A percentile compares a stretch with the other conserved stretches of the same genome.
These are phyloP conservation scores for Penicillium sp. DNA, from an alignment of 2,329 filamentous ascomycete species.

Conservation along the genomic window DNA sequence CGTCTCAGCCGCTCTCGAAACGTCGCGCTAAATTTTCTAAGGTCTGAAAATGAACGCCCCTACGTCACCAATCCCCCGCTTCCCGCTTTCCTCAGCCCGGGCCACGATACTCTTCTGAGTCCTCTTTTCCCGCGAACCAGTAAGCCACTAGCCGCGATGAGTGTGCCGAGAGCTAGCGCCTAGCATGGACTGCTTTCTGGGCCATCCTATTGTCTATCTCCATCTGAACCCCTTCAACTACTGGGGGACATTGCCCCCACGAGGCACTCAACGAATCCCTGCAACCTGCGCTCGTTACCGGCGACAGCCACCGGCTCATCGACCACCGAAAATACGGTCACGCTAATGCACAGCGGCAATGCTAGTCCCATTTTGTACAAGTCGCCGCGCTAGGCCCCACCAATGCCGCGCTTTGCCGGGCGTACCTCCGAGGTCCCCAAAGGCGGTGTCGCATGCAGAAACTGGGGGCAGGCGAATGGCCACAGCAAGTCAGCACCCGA, in stretches of 20 bases:
- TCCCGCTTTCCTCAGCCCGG: background rate
- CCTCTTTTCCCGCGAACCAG: background rate
- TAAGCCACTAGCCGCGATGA: background rate
- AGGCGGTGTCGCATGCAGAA: background rate
- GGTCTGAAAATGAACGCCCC: background rate
- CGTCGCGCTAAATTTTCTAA: background rate
- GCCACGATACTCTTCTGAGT: constrained; percentile 1
- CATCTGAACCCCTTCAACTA: background rate
- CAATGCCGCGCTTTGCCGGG: background rate
- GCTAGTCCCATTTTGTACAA: background rate
- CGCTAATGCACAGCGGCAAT: constrained; percentile 6
- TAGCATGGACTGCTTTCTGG: background rate
- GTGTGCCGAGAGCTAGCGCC: no score
- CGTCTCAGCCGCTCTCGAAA: background rate
- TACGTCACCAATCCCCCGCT: constrained; percentile 1
- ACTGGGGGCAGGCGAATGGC: background rate
- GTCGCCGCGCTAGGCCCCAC: constrained; percentile 2
- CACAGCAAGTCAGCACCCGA: background rate
- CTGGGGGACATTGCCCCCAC: background rate
- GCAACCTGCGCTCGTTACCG: background rate
- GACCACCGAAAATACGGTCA: background rate
- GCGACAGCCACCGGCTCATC: background rate
- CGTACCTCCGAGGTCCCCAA: background rate
- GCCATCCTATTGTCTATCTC: background rate
- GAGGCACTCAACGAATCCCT: background rate